Conservation (phyloP, 2,329 filamentous ascomycete genomes). For the Penicillium concentricum region DNA sequence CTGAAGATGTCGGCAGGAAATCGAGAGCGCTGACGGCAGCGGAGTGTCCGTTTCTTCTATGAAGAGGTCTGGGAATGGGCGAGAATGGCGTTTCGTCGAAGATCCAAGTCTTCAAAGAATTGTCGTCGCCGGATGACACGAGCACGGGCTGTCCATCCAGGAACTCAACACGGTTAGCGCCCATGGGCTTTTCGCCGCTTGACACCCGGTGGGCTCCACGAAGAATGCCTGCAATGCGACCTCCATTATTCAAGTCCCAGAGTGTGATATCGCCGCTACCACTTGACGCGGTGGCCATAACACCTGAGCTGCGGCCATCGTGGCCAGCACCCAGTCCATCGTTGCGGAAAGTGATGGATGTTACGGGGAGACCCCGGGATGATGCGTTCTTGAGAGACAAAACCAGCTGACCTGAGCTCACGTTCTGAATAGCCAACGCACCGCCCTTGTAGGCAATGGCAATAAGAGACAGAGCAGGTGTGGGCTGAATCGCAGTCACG, state of each 20-base stretch:
- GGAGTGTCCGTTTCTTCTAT: slow-evolving; percentile 84
- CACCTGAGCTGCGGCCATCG: slow-evolving; percentile 79
- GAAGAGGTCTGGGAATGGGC: slow-evolving; percentile 78
- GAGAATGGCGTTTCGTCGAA: slow-evolving; percentile 92
- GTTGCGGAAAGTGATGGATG: slow-evolving; percentile 83
- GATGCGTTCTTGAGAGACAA: slow-evolving; percentile 67
- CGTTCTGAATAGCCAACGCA: slow-evolving; percentile 74
- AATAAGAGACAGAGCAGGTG: slow-evolving; percentile 78
- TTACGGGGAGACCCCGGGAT: slow-evolving; percentile 63
- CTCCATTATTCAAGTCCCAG: slow-evolving; percentile 91
- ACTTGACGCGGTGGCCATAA: slow-evolving; percentile 86
- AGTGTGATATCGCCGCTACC: slow-evolving; percentile 85
- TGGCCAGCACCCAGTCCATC: slow-evolving; percentile 85
- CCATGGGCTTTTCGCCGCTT: slow-evolving; percentile 60
- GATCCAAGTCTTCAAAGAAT: slow-evolving; percentile 93
- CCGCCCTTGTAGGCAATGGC: slow-evolving; percentile 85
- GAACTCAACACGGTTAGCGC: slow-evolving; percentile 86
- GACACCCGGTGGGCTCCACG: slow-evolving; percentile 75
- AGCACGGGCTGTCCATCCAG: slow-evolving; percentile 84
- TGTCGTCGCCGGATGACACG: slow-evolving; percentile 86
- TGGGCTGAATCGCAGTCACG: slow-evolving; percentile 83
- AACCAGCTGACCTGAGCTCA: slow-evolving; percentile 72
- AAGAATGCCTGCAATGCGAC: slow-evolving; percentile 80
- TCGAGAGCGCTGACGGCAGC: slow-evolving; percentile 77
- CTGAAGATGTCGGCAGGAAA: slow-evolving; percentile 84